These are phyloP conservation scores for Murraya paniculata DNA, from an alignment of 345 rosid genomes.

Conservation along the genomic window DNA sequence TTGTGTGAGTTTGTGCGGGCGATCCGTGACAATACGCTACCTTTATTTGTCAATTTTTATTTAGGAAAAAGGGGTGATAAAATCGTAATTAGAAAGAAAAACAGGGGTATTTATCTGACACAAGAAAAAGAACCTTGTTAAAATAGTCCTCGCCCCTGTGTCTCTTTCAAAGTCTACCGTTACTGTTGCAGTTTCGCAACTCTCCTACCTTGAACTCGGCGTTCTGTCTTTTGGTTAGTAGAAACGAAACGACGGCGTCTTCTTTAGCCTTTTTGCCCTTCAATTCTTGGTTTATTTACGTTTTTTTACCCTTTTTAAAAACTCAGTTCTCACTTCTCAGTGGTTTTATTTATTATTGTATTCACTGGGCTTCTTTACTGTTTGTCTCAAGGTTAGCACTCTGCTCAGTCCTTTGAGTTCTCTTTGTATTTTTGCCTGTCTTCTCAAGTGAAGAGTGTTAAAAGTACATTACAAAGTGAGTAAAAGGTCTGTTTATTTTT, in stretches of 20 bases:
- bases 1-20: no score
- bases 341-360: no score
- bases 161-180: no score
- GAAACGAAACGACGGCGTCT: slow-evolving; percentile 16
- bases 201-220: background rate
- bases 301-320: background rate
- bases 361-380: background rate
- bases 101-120: background rate
- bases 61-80: no score
- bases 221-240: background rate
- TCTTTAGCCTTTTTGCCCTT: background rate
- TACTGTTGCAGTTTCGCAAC: no score
- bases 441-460: background rate
- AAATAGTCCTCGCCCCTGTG: background rate
- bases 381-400: background rate
- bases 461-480: slow-evolving; percentile 28
- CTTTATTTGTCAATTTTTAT: background rate
- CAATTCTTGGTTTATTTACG: background rate
- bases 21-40: no score
- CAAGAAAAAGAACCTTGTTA: no score
- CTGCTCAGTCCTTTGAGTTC: background rate
- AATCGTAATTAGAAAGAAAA: background rate
- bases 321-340: background rate
- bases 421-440: background rate
- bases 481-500: background rate